Evolutionary conservation across 305 asterid species (phyloP).

Genomic region (Petunia hybrid): DNA sequence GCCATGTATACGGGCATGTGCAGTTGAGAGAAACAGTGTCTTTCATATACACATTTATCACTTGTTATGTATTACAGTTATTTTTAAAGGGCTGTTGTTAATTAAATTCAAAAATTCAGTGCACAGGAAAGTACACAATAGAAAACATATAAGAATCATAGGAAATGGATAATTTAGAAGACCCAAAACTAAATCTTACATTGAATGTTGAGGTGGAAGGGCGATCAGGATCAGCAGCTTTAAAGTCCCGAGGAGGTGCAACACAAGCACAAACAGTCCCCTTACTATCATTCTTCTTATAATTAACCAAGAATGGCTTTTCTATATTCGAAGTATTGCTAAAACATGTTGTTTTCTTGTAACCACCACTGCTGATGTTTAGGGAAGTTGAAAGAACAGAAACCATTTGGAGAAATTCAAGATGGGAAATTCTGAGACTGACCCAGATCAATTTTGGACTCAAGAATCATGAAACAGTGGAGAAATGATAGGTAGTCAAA

Average conservation of each 20-base stretch:
- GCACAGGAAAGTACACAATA: background rate
- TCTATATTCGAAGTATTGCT: constrained; percentile 11
- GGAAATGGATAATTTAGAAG: background rate
- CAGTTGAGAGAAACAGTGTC: no score
- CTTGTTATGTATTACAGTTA: no score
- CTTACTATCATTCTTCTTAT: background rate
- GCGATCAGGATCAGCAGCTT: constrained; percentile 15
- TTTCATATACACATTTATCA: no score
- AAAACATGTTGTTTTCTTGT: background rate
- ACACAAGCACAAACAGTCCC: constrained; percentile 29
- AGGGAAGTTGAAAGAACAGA: constrained; percentile 4
- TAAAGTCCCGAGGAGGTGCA: constrained; percentile 18
- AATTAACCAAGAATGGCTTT: constrained; percentile 13
- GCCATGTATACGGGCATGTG: no score
- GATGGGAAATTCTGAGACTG: constrained; percentile 14
- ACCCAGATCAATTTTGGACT: constrained; percentile 23
- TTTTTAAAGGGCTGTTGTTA: no score
- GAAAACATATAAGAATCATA: background rate
- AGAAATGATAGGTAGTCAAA: constrained; percentile 17
- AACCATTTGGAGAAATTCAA: constrained; percentile 14
- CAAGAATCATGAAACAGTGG: background rate
- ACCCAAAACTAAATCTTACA: constrained; percentile 23
- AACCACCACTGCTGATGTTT: constrained; percentile 1
- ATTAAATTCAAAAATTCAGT: no score
- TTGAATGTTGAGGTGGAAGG: background rate